Base-by-base conservation (phyloP, 2,329 filamentous ascomycete species). In the Nemania abortiva region DNA sequence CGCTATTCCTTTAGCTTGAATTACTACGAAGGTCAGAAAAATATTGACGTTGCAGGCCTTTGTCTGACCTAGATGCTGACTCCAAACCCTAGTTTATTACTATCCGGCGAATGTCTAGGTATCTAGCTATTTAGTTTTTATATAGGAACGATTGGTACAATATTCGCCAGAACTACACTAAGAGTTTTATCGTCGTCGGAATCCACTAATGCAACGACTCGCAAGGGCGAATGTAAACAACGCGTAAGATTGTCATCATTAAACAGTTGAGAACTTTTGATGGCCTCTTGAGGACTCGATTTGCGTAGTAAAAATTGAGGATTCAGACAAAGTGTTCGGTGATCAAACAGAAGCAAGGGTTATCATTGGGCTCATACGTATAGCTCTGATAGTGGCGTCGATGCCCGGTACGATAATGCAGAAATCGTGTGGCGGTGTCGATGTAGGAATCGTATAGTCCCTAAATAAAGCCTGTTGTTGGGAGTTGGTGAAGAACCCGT, bases 341-440 rank as follows among this genome's bases (percentile, higher is more conserved):
- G 37, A 15, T 42, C 11, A 15, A 15, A 10, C 3, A 15, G 37
- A 42, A 15, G 13, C 37, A 59, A 59, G 24, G 42, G 27, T 34
- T 7, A 58, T 20, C 2, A 47, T 58, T 31, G 24, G 24, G 24
- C 11, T 15, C 22, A 47, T 31, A 45, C 18, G 29, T 45, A 29
- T 57, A 57, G 37, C 7, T 50, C n/a, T 34, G 13, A 15, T 42
- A 42, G 37, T 15, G 37, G 37, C 7, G 37, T 11, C 13, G 13
- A 15, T 42, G 37, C 13, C 37, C 37, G 13, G 37, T 11, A 42
- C 13, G 37, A 42, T 29, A 42, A 65, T 15, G 61, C 49, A 39
- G 27, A 37, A 37, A 29, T 50, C 62, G 54, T 52, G 37, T 57
- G 45, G 53, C n/a, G 31, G 58, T 59, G 54, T 65, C 4, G 34